Conservation (phyloP, 805 yeast species). For the Hagleromyces aurorensis region DNA sequence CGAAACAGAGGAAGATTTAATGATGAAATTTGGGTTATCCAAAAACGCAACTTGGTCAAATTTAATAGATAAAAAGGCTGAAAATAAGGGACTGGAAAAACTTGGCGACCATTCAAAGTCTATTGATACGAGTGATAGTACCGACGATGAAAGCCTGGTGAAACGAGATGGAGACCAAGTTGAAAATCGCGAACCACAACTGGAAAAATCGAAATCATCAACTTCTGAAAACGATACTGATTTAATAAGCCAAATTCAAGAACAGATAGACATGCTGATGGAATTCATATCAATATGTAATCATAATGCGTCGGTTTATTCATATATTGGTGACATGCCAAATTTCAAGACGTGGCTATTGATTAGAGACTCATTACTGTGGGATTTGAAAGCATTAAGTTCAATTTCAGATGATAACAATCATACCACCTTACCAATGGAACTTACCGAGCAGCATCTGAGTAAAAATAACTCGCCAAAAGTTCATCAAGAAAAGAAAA, state of each 20-base stretch:
- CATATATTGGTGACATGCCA: constrained; percentile 25
- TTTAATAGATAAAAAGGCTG: constrained; percentile 16
- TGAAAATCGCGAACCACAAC: not conserved
- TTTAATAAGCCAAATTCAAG: constrained; percentile 6
- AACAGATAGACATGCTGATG: constrained; percentile 18
- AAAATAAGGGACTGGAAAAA: constrained; percentile 5
- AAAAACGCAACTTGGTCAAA: constrained; percentile 30
- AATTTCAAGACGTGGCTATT: constrained; percentile 29
- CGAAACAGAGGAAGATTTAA: constrained; percentile 18
- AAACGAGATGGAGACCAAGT: too few species aligned
- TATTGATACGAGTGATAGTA: not conserved
- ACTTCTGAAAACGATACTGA: constrained; percentile 9
- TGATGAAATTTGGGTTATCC: constrained; percentile 26
- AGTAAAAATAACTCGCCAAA: not conserved
- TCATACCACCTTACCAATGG: not conserved
- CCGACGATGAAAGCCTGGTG: constrained; percentile 1
- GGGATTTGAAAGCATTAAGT: constrained; percentile 24
- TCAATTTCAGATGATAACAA: constrained; percentile 5
- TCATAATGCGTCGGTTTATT: constrained; percentile 29
- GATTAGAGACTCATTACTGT: constrained; percentile 27
- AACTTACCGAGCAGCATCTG: not conserved
- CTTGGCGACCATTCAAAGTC: constrained; percentile 2
- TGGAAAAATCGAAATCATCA: constrained; percentile 6
- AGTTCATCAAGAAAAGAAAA: constrained; percentile 1
- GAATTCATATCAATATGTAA: constrained; percentile 24